Evolutionary conservation across 2,329 filamentous ascomycete genomes (phyloP), one percentile per base, ranked within the genome.

Genomic region (Endocalyx cinctus): DNA sequence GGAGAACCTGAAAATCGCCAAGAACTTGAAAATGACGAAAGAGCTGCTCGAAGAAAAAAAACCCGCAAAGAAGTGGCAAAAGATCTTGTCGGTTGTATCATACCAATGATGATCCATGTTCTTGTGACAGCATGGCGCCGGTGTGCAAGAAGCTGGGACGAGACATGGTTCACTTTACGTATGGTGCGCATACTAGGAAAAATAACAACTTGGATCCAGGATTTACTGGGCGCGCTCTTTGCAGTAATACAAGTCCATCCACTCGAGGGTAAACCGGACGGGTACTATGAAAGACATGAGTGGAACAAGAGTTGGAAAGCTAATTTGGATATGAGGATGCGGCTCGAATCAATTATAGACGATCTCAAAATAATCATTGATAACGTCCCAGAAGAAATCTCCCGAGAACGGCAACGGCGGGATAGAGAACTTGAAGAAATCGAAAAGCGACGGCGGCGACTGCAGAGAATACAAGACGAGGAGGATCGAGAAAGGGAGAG

Each of bases 31-130:
- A n/a, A n/a, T n/a, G n/a, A n/a, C n/a, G n/a, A n/a, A n/a, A n/a
- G n/a, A n/a, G n/a, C n/a, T n/a, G n/a, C n/a, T n/a, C n/a, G n/a
- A n/a, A n/a, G n/a, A n/a, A n/a, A n/a, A n/a, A n/a, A 38, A 17
- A 42, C 41, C 31, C 42, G 43, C 20, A 35, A 42, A 16, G 27
- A 42, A 17, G 42, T 52, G 28, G 31, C 29, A 5, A 29, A 39
- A 19, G 54, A 55, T 27, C 36, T 57, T 20, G 25, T 46, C 6
- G 31, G 34, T 5, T 35, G 43, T 28, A 41, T 50, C 7, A 46
- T 56, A 8, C 54, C 54, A 20, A 48, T 45, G 41, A 17, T 54
- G 6, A 29, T 49, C 19, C 48, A 47, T 18, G 35, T 51, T 25
- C 29, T 57, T 11, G 46, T 34, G 10, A 45, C 35, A 17, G 41